Evolutionary conservation across 1,284 basidiomycete species (phyloP), one percentile per base, ranked within the genome.

Genomic region (Malassezia pachydermatis): DNA sequence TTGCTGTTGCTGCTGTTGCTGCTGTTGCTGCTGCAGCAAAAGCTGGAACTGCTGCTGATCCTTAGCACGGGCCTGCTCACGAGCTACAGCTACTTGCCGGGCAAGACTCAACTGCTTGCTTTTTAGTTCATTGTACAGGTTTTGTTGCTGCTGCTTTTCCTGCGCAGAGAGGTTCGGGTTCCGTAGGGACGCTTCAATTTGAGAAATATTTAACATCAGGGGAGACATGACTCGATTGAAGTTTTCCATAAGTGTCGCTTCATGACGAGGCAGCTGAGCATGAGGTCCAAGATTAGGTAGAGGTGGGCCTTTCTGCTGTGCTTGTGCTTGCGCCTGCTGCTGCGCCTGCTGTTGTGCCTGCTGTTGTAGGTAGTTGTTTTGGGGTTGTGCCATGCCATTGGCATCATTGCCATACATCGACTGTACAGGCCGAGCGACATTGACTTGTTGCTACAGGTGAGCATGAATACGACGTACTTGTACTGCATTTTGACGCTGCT

Each of bases 151-250:
- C 43, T 60, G 59, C 28, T 60, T 44, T 34, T 65, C 59, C 37
- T 65, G 60, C 2, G 61, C 61, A 36, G 59, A 62, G 16, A 62
- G 41, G 16, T 51, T 50, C 0, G 57, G 55, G 17, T 61, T 61
- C 37, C 48, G 48, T 17, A 63, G 33, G 16, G 59, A 59, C 8
- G 51, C 57, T 41, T 61, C 60, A 10, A 63, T 29, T 28, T 59
- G 59, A 23, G 58, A 54, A 19, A 61, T 58, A 35, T 65, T 65
- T 47, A 59, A 52, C 33, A 55, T 43, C 6, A 63, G 44, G n/a
- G 61, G 60, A 19, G 62, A 58, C 17, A 61, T 59, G 43, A 62
- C 53, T 10, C 57, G 55, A 38, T 65, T 62, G 43, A 65, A 63
- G 32, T 63, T 60, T 43, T 63, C 61, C 46, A 63, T 41, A 14